These are phyloP conservation scores for Clarireedia paspali DNA, from an alignment of 2,329 filamentous ascomycete genomes.

Conservation along the genomic window DNA sequence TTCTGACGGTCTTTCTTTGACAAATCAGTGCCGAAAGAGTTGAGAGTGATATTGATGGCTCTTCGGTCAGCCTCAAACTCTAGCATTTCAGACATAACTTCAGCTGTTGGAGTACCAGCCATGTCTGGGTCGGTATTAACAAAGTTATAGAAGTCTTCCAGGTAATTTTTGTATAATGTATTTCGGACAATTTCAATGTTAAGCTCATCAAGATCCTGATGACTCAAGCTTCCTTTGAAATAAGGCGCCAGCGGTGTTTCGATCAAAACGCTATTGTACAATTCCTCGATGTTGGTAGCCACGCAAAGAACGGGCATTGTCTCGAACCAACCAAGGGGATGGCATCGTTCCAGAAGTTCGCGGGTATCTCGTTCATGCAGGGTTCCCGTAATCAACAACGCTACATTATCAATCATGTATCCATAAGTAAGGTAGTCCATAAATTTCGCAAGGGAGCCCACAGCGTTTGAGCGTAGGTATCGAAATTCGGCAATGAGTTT, in stretches of 20 bases:
- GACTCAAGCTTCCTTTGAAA: constrained; percentile 93
- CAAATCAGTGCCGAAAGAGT: constrained; percentile 95
- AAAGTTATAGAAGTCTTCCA: constrained; percentile 95
- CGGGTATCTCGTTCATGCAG: constrained; percentile 95
- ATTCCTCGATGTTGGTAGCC: constrained; percentile 95
- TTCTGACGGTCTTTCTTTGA: constrained; percentile 91
- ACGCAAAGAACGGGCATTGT: constrained; percentile 97
- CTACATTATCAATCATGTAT: constrained; percentile 99
- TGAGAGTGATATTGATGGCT: constrained; percentile 98
- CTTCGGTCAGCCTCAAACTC: constrained; percentile 95
- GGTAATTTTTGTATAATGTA: constrained; percentile 98
- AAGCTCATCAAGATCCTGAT: constrained; percentile 94
- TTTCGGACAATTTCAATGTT: constrained; percentile 99
- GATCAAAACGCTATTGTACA: constrained; percentile 96
- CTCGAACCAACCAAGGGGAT: constrained; percentile 97
- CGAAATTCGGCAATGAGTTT: constrained; percentile 97
- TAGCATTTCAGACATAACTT: constrained; percentile 92
- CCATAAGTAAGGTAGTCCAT: constrained; percentile 98
- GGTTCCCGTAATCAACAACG: constrained; percentile 93
- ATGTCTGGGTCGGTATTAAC: constrained; percentile 86
- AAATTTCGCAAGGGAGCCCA: constrained; percentile 85
- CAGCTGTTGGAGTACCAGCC: constrained; percentile 77
- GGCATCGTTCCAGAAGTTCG: constrained; percentile 90
- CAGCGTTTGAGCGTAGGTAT: constrained; percentile 90
- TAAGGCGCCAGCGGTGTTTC: constrained; percentile 94